Percentiles rank a stretch among this genome's conserved stretches.
Conservation (phyloP, 1,139 yeast genomes). For the Martiniozyma asiatica region DNA sequence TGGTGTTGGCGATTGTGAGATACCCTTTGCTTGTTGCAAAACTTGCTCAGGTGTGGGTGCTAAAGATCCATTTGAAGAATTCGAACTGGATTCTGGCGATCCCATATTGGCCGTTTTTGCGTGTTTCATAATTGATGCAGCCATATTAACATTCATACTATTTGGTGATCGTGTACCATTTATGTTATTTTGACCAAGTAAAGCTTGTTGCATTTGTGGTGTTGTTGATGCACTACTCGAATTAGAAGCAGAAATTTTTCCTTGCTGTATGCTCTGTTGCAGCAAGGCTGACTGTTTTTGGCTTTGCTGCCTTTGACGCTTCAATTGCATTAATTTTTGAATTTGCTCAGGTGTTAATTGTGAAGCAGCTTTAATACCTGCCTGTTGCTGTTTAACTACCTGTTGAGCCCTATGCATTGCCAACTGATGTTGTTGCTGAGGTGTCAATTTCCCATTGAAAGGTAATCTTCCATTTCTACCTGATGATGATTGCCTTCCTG, state of each 20-base stretch:
- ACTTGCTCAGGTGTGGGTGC: constrained; percentile 22
- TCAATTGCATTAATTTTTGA: constrained; percentile 40
- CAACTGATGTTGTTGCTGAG: constrained; percentile 5
- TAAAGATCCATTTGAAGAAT: constrained; percentile 5
- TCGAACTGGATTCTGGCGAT: constrained; percentile 1
- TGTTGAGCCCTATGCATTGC: constrained; percentile 2
- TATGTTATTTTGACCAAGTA: constrained; percentile 1
- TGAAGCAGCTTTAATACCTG: constrained; percentile 37
- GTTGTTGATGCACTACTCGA: background rate
- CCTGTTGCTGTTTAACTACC: constrained; percentile 2
- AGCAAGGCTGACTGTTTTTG: constrained; percentile 12
- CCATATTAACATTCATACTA: constrained; percentile 1
- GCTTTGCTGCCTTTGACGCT: constrained; percentile 36
- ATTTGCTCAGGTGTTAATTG: constrained; percentile 45
- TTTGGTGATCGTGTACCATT: constrained; percentile 4
- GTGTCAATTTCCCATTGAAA: constrained; percentile 5
- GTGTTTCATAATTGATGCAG: constrained; percentile 1
- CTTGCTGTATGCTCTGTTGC: constrained; percentile 6
- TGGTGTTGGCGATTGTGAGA: constrained; percentile 8
- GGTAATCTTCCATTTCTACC: constrained; percentile 5
- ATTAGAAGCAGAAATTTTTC: background rate
- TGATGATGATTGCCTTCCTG: constrained; percentile 25
- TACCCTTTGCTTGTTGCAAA: constrained; percentile 8
- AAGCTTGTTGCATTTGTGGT: constrained; percentile 5
- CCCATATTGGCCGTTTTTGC: constrained; percentile 1